phyloP scores from a whole-genome alignment of 2,329 filamentous ascomycete species.

The Fusarium sp. region DNA sequence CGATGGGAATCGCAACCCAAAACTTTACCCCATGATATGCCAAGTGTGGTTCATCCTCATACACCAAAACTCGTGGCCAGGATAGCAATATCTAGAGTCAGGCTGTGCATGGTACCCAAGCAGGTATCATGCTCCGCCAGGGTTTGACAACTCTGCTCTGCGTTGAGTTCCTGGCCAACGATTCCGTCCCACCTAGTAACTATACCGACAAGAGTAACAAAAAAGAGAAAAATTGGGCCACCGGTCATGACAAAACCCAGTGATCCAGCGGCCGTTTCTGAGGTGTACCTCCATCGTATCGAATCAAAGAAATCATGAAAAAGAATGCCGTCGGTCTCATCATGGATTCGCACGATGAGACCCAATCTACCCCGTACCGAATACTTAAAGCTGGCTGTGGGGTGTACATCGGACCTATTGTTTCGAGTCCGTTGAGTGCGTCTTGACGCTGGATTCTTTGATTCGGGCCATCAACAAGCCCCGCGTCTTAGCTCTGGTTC shows the following conservation, averaged over 20 bases:
- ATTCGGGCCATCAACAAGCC: slow-evolving; percentile 9
- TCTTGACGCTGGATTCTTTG: slow-evolving; percentile 19
- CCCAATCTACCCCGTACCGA: slow-evolving; percentile 1
- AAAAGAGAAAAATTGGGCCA: slow-evolving; percentile 15
- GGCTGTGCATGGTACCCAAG: slow-evolving; percentile 35
- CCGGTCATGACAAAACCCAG: slow-evolving; percentile 13
- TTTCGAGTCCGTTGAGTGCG: slow-evolving; percentile 20
- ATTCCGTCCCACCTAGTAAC: slow-evolving; percentile 4
- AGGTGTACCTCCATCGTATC: slow-evolving; percentile 17
- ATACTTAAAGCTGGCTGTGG: slow-evolving; percentile 4
- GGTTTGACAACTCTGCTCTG: slow-evolving; percentile 10
- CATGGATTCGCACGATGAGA: slow-evolving; percentile 29
- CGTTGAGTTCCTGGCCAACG: slow-evolving; percentile 4
- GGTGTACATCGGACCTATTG: slow-evolving; percentile 2
- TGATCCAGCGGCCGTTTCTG: slow-evolving; percentile 14
- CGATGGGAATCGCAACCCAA: slow-evolving; percentile 37
- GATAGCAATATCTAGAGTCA: slow-evolving; percentile 45
- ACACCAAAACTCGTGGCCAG: slow-evolving; percentile 45
- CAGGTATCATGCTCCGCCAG: slow-evolving; percentile 11
- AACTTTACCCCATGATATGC: slow-evolving; percentile 42
- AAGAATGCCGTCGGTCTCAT: slow-evolving; percentile 29
- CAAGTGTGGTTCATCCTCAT: slow-evolving; percentile 42
- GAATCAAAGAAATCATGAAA: slow-evolving; percentile 34
- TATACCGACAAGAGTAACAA: slow-evolving; percentile 21
- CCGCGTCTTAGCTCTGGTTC: slow-evolving; percentile 10